phyloP scores from a whole-genome alignment of 106 monocot genomes.

The Platanthera zijinensis region DNA sequence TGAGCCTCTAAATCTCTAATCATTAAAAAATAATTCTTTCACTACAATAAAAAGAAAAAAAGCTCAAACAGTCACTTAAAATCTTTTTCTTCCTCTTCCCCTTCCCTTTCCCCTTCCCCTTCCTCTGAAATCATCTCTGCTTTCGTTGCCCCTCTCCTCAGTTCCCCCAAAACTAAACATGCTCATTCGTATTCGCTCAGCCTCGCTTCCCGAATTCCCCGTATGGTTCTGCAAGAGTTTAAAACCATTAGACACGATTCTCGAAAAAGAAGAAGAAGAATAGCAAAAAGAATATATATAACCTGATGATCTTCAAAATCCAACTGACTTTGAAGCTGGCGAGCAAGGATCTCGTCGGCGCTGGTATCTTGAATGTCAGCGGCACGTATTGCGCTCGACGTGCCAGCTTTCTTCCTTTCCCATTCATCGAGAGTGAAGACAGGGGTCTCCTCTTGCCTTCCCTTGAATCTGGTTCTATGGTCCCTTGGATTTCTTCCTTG shows the following conservation, averaged over 20 bases:
- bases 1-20: too few species aligned
- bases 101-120: constrained; percentile 70
- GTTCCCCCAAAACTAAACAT: constrained; percentile 71
- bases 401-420: constrained; percentile 67
- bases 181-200: constrained; percentile 66
- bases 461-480: constrained; percentile 44
- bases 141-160: constrained; percentile 25
- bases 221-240: constrained; percentile 16
- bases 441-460: constrained; percentile 48
- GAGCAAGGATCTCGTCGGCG: constrained; percentile 80
- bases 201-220: constrained; percentile 33
- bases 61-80: constrained; percentile 12
- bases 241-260: not conserved
- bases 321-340: constrained; percentile 71
- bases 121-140: constrained; percentile 36
- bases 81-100: constrained; percentile 44
- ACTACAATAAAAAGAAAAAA: not conserved
- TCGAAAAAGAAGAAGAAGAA: not conserved
- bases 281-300: not conserved
- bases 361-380: constrained; percentile 35
- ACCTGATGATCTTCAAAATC: constrained; percentile 78
- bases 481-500: constrained; percentile 36
- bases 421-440: constrained; percentile 97
- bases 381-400: constrained; percentile 7
- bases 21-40: too few species aligned